Evolutionary conservation across 495 filamentous ascomycete species (phyloP), one percentile per base, ranked within the genome.

Genomic region (Hypomontagnella submonticulosa): DNA sequence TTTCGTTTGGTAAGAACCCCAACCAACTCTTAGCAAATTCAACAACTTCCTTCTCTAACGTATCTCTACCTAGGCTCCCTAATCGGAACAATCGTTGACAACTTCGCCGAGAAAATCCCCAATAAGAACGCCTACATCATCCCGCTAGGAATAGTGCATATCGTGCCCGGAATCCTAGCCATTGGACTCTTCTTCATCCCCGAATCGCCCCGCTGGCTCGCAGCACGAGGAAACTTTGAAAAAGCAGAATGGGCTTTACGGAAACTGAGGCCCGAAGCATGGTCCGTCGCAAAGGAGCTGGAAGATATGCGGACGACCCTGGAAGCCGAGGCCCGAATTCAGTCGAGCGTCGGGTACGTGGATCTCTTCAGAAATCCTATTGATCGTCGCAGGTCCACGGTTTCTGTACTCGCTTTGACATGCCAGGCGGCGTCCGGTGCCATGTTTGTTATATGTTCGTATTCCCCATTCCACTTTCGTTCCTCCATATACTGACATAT

Each of bases 161-260:
- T 88, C 32, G 75, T 88, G 4, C 86, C 86, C 0, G 74, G 75
- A 6, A 70, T 89, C 61, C 56, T 88, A 42, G 70, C 76, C 18
- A 68, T 80, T 32, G 80, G 77, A 9, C 64, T 89, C 8, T 74
- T 87, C 66, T 86, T 89, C 72, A 82, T 89, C 38, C 86, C 87
- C 7, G 87, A 89, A 63, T 85, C 83, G 4, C 87, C 87, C 0
- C 82, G 87, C 36, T 90, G 87, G 87, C 75, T 90, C 30, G 76
- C 87, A 36, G 78, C 80, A 42, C 73, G 79, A 38, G 79, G 81
- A 5, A 76, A 76, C 38, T 54, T 75, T n/a, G 83, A 82, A 4
- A 73, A 83, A 48, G 87, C 84, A 16, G 73, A 71, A 49, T 78
- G 74, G 58, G 67, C 81, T 0, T 76, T 87, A 41, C 56, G 58